phyloP scores from a whole-genome alignment of 495 filamentous ascomycete species.

The Glonium stellatum region DNA sequence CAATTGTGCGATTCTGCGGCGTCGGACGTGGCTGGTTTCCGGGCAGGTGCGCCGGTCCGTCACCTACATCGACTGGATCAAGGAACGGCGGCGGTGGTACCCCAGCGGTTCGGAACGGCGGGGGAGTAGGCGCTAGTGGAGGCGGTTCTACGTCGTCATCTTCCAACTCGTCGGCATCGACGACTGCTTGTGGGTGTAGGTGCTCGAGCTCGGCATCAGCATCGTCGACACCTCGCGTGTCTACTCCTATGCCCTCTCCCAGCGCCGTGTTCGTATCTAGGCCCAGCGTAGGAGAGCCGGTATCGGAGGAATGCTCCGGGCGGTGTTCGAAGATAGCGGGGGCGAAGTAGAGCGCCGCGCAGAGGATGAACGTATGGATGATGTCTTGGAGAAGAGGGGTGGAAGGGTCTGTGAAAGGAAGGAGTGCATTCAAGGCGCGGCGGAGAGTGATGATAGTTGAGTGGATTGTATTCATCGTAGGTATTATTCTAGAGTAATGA shows the following conservation, averaged over 20 bases:
- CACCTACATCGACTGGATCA: background rate
- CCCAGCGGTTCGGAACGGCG: background rate
- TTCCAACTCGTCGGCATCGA: slow-evolving; percentile 10
- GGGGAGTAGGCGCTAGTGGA: slow-evolving; percentile 22
- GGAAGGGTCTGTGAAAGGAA: slow-evolving; percentile 35
- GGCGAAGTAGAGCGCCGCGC: slow-evolving; percentile 33
- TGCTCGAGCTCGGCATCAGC: slow-evolving; percentile 1
- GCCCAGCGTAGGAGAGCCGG: background rate
- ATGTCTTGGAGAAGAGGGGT: slow-evolving; percentile 38
- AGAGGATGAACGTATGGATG: slow-evolving; percentile 33
- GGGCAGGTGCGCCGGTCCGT: slow-evolving; percentile 7
- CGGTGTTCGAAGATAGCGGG: slow-evolving; percentile 25
- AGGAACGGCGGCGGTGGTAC: background rate
- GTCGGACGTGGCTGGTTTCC: slow-evolving; percentile 13
- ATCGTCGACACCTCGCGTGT: background rate
- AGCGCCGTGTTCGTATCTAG: background rate
- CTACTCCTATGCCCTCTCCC: background rate
- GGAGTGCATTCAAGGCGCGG: slow-evolving; percentile 29
- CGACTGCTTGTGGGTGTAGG: slow-evolving; percentile 9
- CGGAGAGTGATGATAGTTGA: background rate
- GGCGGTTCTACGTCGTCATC: slow-evolving; percentile 5
- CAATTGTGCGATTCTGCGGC: slow-evolving; percentile 33
- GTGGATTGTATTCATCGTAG: too few species aligned
- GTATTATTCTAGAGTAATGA: too few species aligned
- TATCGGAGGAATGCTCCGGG: slow-evolving; percentile 2